These are phyloP conservation scores for Bremia lactucae DNA, from an alignment of 352 stramenopile species.

Conservation along the genomic window DNA sequence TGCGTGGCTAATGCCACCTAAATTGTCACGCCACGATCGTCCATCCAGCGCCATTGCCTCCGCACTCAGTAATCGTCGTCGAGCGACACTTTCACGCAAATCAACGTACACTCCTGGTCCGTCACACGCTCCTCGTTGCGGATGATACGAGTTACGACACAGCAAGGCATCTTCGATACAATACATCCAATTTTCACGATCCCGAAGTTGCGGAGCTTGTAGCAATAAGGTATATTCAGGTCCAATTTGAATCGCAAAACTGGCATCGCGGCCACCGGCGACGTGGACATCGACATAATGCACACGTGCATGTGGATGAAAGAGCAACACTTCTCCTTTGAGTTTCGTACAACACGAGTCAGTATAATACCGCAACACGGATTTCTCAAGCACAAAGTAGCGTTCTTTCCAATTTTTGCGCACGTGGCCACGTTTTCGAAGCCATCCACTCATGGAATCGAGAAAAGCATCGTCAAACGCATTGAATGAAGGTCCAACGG, in stretches of 20 bases:
- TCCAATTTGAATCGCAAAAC: slow-evolving; percentile 53
- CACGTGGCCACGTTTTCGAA: slow-evolving; percentile 54
- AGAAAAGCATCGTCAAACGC: slow-evolving; percentile 63
- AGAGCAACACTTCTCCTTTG: slow-evolving; percentile 68
- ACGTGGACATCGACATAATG: slow-evolving; percentile 66
- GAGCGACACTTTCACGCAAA: slow-evolving; percentile 41
- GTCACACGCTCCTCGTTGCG: slow-evolving; percentile 9
- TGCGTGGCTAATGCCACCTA: slow-evolving; percentile 20
- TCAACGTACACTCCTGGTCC: slow-evolving; percentile 27
- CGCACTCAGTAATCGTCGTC: slow-evolving; percentile 42
- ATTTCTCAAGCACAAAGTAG: slow-evolving; percentile 66
- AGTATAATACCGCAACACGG: slow-evolving; percentile 53
- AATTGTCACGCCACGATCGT: slow-evolving; percentile 12
- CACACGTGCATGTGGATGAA: slow-evolving; percentile 52
- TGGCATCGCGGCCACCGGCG: slow-evolving; percentile 35
- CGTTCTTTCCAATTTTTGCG: slow-evolving; percentile 73
- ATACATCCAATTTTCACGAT: slow-evolving; percentile 75
- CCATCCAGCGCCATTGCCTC: slow-evolving; percentile 37
- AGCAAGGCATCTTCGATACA: slow-evolving; percentile 65
- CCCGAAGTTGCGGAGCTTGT: slow-evolving; percentile 39
- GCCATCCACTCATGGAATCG: slow-evolving; percentile 62
- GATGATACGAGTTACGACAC: slow-evolving; percentile 60
- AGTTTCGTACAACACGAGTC: slow-evolving; percentile 40
- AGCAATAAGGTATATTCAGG: slow-evolving; percentile 49
- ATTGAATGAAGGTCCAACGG: slow-evolving; percentile 8